Percentiles rank a stretch among this genome's conserved stretches.
Conservation (phyloP, 2,329 filamentous ascomycete genomes). For the Endoconidiophora polonica region DNA sequence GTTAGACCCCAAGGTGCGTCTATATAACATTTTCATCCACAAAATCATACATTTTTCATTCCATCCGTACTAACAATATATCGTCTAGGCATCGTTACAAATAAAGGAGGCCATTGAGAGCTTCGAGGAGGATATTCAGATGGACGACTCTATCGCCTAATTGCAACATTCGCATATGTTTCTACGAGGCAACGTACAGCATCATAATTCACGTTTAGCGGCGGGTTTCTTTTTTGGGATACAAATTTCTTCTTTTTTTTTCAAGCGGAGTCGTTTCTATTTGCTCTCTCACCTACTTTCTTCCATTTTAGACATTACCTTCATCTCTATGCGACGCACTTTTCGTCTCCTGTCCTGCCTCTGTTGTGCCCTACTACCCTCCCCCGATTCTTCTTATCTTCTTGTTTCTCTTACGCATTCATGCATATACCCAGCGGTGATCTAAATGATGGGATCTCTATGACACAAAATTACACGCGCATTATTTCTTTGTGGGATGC, state of each 20-base stretch:
- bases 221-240: neutral
- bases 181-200: neutral
- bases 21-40: neutral
- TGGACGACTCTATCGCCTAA: conserved; percentile 34
- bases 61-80: neutral
- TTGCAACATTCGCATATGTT: neutral
- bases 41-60: neutral
- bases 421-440: conserved; percentile 6
- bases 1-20: conserved; percentile 78
- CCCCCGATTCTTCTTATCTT: neutral
- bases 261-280: neutral
- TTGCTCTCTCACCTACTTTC: no score
- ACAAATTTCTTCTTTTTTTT: neutral
- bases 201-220: no score
- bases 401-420: neutral
- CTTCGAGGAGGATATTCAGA: conserved; percentile 62
- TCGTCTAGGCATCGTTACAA: conserved; percentile 59
- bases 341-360: no score
- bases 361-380: no score
- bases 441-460: neutral
- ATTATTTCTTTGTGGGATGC: neutral
- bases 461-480: neutral
- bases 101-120: conserved; percentile 96
- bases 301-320: no score
- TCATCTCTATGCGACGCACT: no score